Base-by-base conservation (phyloP, 441 rosid genomes). In the Rhodomyrtus psidioides region DNA sequence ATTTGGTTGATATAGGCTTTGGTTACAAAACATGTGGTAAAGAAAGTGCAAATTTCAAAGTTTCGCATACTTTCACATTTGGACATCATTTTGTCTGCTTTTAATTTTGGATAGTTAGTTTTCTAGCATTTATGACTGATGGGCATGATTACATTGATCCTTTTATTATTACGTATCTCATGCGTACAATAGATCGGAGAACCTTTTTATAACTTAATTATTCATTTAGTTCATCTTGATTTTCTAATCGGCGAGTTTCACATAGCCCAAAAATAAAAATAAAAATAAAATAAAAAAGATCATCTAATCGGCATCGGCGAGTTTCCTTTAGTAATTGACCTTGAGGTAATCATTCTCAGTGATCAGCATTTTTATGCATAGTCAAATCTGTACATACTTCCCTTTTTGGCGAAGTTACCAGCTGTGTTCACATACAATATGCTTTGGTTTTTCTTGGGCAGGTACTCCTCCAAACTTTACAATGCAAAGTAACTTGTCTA, bases 381-480 rank as follows among this genome's bases (percentile, higher is more conserved):
- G 79, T 34, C 46, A 65, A 34, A 65, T 34, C 79, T 19, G 26
- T 21, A 5, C 79, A 10, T 65, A 34, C 49, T 65, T 34, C 15
- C 79, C 79, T 65, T 28, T 46, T 54, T 81, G 55, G 57, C 54
- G 44, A 53, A 19, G 17, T 28, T 54, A 39, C 55, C 58, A 17
- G n/a, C 55, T 82, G 30, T 82, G 44, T 59, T 39, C 58, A 9
- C 60, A 10, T 27, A 12, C 58, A 28, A 82, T 54, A 54, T 51
- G 34, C 46, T 28, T 28, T 53, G 58, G 39, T 28, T 46, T 82
- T 42, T 53, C 44, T 70, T 82, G 56, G 28, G 85, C 88, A 91
- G 93, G 85, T 58, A 88, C 91, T 85, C 92, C 91, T 81, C 30
- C 14, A 51, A 76, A 17, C 74, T 86, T 54, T 60, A 75, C 86